Evolutionary conservation across 208 protist species (phyloP), one percentile per base, ranked within the genome.

Genomic region (Crithidia sp.): DNA sequence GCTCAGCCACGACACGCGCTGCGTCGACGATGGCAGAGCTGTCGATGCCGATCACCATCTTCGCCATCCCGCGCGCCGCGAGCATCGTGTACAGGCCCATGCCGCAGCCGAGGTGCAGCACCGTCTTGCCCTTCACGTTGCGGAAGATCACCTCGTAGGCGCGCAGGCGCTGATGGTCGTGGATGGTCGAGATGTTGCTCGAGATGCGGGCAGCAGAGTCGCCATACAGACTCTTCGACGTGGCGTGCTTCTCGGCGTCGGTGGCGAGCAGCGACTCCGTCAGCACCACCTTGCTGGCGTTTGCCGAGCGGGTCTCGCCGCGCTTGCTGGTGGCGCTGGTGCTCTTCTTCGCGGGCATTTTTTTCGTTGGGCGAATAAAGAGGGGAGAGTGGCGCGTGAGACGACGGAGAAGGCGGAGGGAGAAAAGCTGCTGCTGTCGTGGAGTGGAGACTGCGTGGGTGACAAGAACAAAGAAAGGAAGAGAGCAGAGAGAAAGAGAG

Each of bases 51-150:
- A 96, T 85, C 45, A 97, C 94, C 64, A 84, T 83, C 60, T 82
- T 86, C 7, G 91, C 92, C 44, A 83, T 77, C 59, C 55, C 71
- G 40, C 87, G 84, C 10, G 94, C 94, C 6, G 90, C 89, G 19
- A 96, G 79, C 91, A 97, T 93, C 12, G 91, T 85, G 74, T 93
- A 85, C 12, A 97, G 79, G 0, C 92, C 94, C 79, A 97, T 92
- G 14, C 94, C 94, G 69, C 92, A 95, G 41, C 88, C 88, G 37
- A 97, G 63, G 71, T 96, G 87, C 49, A 97, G 82, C n/a, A 97
- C 67, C 19, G 81, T 88, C 88, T 97, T 97, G 45, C 91, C 92
- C 45, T 87, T 86, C 43, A 96, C 83, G 50, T 71, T 79, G 61
- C 82, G 84, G 43, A 96, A 77, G 43, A 95, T 75, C 41, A 90